A percentile compares a stretch with the other conserved stretches of the same genome.
Evolutionary conservation across 208 protist species (phyloP).

Genomic region (Trypanosoma mega): DNA sequence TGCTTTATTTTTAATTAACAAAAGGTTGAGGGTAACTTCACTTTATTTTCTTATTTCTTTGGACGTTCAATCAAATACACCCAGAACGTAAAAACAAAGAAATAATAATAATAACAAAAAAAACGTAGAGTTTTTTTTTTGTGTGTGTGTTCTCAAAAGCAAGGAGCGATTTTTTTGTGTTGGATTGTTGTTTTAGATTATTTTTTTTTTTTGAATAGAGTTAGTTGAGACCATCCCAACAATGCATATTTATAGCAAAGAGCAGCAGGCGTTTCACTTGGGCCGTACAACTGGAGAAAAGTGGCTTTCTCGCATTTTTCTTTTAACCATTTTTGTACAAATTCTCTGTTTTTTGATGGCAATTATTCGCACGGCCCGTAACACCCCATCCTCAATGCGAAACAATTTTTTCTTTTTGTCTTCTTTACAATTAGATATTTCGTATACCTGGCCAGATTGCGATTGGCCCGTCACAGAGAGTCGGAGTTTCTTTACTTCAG

Average conservation of each 20-base stretch:
- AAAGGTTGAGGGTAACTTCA: background rate
- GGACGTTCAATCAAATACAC: constrained; percentile 1
- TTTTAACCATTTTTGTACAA: constrained; percentile 53
- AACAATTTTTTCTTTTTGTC: constrained; percentile 62
- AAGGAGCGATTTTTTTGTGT: no score
- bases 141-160: no score
- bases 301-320: constrained; percentile 67
- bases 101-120: background rate
- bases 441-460: constrained; percentile 36
- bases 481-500: constrained; percentile 56
- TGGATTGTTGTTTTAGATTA: no score
- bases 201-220: no score
- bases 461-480: constrained; percentile 30
- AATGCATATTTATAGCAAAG: constrained; percentile 86
- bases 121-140: constrained; percentile 6
- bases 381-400: constrained; percentile 44
- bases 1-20: background rate
- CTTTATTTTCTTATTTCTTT: constrained; percentile 12
- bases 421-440: constrained; percentile 31
- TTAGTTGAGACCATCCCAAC: background rate
- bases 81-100: no score
- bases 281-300: constrained; percentile 58
- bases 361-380: constrained; percentile 48
- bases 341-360: constrained; percentile 61
- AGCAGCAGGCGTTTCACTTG: constrained; percentile 79